Conservation (phyloP, 345 rosid species). For the Hibiscus syriacus region DNA sequence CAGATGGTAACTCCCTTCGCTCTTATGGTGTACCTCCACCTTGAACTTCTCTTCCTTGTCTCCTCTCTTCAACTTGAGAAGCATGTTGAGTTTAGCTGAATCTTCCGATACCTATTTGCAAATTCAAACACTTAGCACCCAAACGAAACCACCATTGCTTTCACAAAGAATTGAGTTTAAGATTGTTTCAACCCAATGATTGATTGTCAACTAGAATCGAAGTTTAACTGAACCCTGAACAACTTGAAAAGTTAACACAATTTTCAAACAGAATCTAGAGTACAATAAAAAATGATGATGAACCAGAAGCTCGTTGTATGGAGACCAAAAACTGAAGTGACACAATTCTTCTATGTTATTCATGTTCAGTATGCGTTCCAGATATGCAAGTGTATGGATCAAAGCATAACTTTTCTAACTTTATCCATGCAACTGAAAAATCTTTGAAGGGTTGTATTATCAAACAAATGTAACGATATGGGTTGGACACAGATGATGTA, state of each 20-base stretch:
- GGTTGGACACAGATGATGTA: too few species aligned
- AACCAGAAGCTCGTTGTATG: background rate
- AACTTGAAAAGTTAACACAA: background rate
- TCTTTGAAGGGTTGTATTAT: background rate
- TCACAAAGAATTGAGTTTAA: background rate
- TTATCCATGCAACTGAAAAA: background rate
- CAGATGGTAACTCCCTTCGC: conserved; percentile 55
- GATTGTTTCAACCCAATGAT: background rate
- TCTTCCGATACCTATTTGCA: conserved; percentile 50
- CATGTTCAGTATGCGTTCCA: too few species aligned
- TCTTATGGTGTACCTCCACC: conserved; percentile 78
- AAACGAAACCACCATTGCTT: background rate
- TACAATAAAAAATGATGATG: background rate
- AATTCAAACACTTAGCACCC: background rate
- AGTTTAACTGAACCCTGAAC: background rate
- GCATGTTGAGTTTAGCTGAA: conserved; percentile 53
- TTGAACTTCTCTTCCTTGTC: conserved; percentile 76
- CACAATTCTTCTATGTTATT: background rate
- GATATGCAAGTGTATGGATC: too few species aligned
- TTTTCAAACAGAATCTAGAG: background rate
- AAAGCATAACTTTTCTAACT: too few species aligned
- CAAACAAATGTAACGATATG: too few species aligned
- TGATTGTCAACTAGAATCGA: background rate
- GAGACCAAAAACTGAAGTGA: background rate
- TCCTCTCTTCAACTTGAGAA: conserved; percentile 85